Base-by-base conservation (phyloP, 768 basidiomycete species). In the Lactarius evosmus region DNA sequence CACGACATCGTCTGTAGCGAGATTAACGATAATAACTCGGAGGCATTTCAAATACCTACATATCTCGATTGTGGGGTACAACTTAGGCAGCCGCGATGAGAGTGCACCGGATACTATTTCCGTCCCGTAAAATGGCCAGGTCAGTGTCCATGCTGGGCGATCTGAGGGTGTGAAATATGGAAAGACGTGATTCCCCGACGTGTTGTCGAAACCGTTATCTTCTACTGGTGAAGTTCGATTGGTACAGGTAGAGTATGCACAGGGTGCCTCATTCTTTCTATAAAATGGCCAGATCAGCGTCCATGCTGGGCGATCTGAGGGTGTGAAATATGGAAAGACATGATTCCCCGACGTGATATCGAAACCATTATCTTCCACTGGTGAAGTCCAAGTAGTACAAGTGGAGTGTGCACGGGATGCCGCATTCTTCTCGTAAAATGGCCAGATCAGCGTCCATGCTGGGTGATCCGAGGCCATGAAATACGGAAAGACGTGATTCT, bases 1-100 rank as follows among this genome's bases (percentile, higher is more conserved):
- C 1, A 73, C 66, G 1, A 70, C 69, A 5, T 74, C 72, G 69
- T 77, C 65, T 69, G 41, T 36, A 38, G 34, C 32, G 30, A 27
- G 40, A 32, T 38, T 53, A 14, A 27, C 27, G 11, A 30, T 34
- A 62, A 70, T 62, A 29, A 72, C 72, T 19, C 27, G 30, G 36
- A 64, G 36, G 59, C n/a, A 49, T 72, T 61, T 72, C 50, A 56
- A 46, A 36, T 32, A 30, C 56, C 49, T 60, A 73, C 75, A 72
- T 49, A 72, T 62, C 54, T 70, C 67, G 22, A 70, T 62, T 34
- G 50, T 58, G 41, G 71, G 71, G 62, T 72, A 73, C 29, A 46
- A 50, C 14, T 62, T 50, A 22, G 50, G 50, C 7, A 68, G 49
- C 53, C 58, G 59, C 19, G 29, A 52, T 19, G 60, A 33, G 22